A percentile compares a stretch with the other conserved stretches of the same genome.
These are phyloP conservation scores for Backusella tarrabulga DNA, from an alignment of 192 early-diverging fungal genomes.

Conservation along the genomic window DNA sequence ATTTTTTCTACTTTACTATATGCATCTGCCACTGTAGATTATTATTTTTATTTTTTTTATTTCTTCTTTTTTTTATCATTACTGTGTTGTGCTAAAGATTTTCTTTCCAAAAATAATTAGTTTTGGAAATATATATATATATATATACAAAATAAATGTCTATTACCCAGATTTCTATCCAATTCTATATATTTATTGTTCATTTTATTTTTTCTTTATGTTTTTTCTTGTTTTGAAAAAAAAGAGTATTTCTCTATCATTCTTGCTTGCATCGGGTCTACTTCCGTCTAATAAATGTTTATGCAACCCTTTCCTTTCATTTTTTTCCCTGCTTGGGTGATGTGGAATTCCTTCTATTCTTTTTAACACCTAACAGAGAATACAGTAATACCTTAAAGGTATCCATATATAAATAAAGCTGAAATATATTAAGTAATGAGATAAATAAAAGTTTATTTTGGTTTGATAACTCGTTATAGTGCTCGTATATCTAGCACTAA, in stretches of 20 bases:
- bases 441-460: neutral
- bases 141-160: slow-evolving; percentile 6
- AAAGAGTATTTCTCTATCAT: neutral
- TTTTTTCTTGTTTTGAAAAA: neutral
- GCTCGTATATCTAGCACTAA: neutral
- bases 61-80: neutral
- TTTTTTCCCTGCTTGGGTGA: neutral
- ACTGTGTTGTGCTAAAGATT: slow-evolving; percentile 4
- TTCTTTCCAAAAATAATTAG: neutral
- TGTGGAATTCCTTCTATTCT: neutral
- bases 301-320: neutral
- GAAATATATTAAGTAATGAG: neutral
- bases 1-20: neutral
- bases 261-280: neutral
- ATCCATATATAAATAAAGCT: neutral
- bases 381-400: neutral
- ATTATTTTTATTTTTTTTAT: neutral
- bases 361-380: neutral
- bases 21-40: slow-evolving; percentile 5
- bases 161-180: neutral
- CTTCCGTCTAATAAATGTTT: neutral
- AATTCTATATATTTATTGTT: neutral
- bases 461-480: neutral
- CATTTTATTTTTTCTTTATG: neutral
- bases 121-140: slow-evolving; percentile 4